Percentiles rank a stretch among this genome's conserved stretches.
Evolutionary conservation across 768 basidiomycete genomes (phyloP).

Genomic region (Nevesoporus exiguus): DNA sequence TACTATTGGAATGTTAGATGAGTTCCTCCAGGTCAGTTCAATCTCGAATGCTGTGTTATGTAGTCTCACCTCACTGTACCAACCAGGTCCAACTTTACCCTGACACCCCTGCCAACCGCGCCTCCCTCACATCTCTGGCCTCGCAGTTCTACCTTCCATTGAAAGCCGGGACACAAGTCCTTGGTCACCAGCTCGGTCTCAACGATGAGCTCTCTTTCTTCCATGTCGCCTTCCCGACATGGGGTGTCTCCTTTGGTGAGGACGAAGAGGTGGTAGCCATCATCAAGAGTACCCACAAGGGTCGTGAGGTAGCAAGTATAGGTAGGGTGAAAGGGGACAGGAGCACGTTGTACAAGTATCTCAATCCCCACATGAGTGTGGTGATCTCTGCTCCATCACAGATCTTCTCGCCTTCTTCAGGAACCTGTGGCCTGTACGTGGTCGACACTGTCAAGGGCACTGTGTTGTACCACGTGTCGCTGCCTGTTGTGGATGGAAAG

Average conservation of each 20-base stretch:
- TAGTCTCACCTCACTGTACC: background rate
- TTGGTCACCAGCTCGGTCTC: conserved; percentile 53
- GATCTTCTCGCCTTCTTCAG: conserved; percentile 10
- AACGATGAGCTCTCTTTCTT: conserved; percentile 41
- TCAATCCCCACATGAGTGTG: conserved; percentile 76
- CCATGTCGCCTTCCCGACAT: conserved; percentile 57
- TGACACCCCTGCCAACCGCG: conserved; percentile 44
- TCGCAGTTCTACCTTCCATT: conserved; percentile 56
- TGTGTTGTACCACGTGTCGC: conserved; percentile 59
- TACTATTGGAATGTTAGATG: conserved; percentile 66
- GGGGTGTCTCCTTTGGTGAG: conserved; percentile 56
- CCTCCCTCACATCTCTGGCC: conserved; percentile 42
- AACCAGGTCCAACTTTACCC: conserved; percentile 65
- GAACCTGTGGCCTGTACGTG: conserved; percentile 64
- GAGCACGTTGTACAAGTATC: conserved; percentile 89
- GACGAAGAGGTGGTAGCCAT: conserved; percentile 57
- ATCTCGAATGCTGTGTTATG: background rate
- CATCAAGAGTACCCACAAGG: conserved; percentile 39
- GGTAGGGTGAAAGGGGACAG: conserved; percentile 87
- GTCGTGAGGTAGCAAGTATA: conserved; percentile 63
- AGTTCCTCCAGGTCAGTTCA: conserved; percentile 63
- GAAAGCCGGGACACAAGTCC: conserved; percentile 45
- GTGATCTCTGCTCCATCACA: conserved; percentile 50
- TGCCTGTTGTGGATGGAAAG: conserved; percentile 42
- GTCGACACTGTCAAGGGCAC: conserved; percentile 80